Evolutionary conservation across 768 basidiomycete species (phyloP).

Genomic region (Macrolepiota fuliginosa): DNA sequence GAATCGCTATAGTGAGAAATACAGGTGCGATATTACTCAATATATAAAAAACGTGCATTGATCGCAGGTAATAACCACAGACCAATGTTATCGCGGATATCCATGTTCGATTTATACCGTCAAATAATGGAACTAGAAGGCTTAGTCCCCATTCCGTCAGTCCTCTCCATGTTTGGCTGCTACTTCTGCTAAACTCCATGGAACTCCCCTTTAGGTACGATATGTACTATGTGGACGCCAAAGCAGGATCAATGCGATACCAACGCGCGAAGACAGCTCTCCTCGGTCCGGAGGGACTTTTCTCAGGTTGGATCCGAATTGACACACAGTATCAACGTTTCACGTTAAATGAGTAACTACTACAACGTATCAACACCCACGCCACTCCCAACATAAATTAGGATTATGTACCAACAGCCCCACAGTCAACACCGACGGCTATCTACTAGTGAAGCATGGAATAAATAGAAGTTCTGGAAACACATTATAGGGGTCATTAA

Average conservation of each 20-base stretch:
- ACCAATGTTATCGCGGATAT: conserved; percentile 29
- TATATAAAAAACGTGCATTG: background rate
- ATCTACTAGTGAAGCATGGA: background rate
- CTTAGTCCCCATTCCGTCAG: background rate
- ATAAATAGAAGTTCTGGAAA: background rate
- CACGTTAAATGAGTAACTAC: conserved; percentile 6
- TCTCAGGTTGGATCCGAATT: conserved; percentile 62
- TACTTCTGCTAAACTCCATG: background rate
- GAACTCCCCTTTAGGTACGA: background rate
- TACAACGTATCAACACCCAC: background rate
- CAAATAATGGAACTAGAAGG: conserved; percentile 14
- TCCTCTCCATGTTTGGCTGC: background rate
- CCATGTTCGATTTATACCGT: conserved; percentile 49
- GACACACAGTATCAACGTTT: conserved; percentile 57
- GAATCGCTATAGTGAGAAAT: conserved; percentile 59
- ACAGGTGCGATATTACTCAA: conserved; percentile 39
- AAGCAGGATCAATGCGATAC: conserved; percentile 26
- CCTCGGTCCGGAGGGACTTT: conserved; percentile 40
- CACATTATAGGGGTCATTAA: background rate
- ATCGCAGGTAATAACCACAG: conserved; percentile 10
- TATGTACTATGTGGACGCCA: conserved; percentile 7
- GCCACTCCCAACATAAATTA: background rate
- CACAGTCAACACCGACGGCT: background rate
- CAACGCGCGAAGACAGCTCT: conserved; percentile 50
- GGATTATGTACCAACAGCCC: background rate